phyloP scores from a whole-genome alignment of 2,329 filamentous ascomycete species.

The Pleochaeta shiraiana region DNA sequence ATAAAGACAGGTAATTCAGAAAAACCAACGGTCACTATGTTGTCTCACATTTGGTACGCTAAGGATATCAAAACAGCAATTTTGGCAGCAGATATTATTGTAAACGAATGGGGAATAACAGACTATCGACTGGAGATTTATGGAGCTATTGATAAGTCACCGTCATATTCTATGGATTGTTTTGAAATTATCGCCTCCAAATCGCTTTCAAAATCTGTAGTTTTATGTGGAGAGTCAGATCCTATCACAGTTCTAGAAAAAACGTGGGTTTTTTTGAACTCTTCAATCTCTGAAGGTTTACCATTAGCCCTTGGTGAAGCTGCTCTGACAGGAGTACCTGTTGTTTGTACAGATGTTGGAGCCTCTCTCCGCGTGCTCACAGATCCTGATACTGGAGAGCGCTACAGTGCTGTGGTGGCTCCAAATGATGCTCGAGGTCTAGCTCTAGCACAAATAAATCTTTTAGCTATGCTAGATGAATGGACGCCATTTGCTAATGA shows the following conservation, averaged over 20 bases:
- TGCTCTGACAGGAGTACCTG: constrained; percentile 31
- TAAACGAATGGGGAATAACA: constrained; percentile 42
- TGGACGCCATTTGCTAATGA: constrained; percentile 34
- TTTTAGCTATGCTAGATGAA: constrained; percentile 37
- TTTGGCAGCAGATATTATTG: constrained; percentile 39
- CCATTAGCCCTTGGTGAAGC: constrained; percentile 35
- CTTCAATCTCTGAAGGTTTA: constrained; percentile 31
- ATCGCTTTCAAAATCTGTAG: constrained; percentile 12
- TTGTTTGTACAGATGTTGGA: constrained; percentile 33
- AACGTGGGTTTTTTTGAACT: constrained; percentile 31
- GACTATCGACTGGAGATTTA: constrained; percentile 42
- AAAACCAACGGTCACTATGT: constrained; percentile 39
- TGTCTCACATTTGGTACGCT: constrained; percentile 32
- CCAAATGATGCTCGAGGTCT: constrained; percentile 39
- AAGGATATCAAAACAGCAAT: constrained; percentile 45
- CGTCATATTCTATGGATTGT: constrained; percentile 37
- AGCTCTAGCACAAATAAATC: constrained; percentile 37
- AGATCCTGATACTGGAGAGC: constrained; percentile 25
- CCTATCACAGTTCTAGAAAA: constrained; percentile 21
- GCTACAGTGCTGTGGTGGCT: constrained; percentile 39
- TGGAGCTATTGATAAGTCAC: constrained; percentile 38
- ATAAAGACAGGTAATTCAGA: constrained; percentile 35
- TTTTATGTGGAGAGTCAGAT: constrained; percentile 24
- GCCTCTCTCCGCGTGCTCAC: constrained; percentile 33
- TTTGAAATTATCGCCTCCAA: constrained; percentile 21